Evolutionary conservation across 495 filamentous ascomycete species (phyloP).

Genomic region (Neurospora pannonica): DNA sequence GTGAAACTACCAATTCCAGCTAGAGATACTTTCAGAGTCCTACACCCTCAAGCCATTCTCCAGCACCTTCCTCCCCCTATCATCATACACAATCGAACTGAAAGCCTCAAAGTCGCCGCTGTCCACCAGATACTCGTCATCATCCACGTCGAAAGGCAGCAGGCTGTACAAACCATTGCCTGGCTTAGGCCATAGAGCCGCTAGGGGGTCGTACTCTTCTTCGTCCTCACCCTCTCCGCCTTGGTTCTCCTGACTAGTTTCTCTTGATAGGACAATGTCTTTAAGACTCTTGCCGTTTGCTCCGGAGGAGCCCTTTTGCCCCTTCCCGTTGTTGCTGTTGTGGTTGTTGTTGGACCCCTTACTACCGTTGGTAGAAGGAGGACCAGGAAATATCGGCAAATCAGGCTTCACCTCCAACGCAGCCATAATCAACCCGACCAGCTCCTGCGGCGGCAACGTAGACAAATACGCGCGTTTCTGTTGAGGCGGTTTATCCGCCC

Average conservation of each 20-base stretch:
- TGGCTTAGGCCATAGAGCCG: slow-evolving; percentile 55
- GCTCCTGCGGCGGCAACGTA: slow-evolving; percentile 25
- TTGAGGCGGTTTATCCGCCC: slow-evolving; percentile 28
- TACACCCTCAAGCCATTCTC: slow-evolving; percentile 27
- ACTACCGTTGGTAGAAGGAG: slow-evolving; percentile 3
- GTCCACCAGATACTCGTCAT: slow-evolving; percentile 34
- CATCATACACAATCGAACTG: slow-evolving; percentile 39
- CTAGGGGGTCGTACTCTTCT: slow-evolving; percentile 33
- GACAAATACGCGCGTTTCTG: slow-evolving; percentile 33
- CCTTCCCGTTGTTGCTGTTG: slow-evolving; percentile 1
- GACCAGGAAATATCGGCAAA: slow-evolving; percentile 32
- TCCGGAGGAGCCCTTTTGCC: not conserved
- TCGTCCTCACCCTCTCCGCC: slow-evolving; percentile 8
- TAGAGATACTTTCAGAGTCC: not conserved
- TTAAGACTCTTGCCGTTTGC: slow-evolving; percentile 7
- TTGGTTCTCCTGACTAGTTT: slow-evolving; percentile 1
- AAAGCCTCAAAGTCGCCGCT: slow-evolving; percentile 43
- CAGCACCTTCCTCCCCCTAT: slow-evolving; percentile 25
- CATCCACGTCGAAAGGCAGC: slow-evolving; percentile 33
- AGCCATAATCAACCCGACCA: slow-evolving; percentile 20
- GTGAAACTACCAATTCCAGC: not conserved
- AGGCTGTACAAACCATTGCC: slow-evolving; percentile 46
- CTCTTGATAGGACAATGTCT: not conserved
- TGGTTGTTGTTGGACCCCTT: not conserved
- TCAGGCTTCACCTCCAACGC: slow-evolving; percentile 29